These are phyloP conservation scores for Xylaria sp. DNA, from an alignment of 2,329 filamentous ascomycete species.

Conservation along the genomic window DNA sequence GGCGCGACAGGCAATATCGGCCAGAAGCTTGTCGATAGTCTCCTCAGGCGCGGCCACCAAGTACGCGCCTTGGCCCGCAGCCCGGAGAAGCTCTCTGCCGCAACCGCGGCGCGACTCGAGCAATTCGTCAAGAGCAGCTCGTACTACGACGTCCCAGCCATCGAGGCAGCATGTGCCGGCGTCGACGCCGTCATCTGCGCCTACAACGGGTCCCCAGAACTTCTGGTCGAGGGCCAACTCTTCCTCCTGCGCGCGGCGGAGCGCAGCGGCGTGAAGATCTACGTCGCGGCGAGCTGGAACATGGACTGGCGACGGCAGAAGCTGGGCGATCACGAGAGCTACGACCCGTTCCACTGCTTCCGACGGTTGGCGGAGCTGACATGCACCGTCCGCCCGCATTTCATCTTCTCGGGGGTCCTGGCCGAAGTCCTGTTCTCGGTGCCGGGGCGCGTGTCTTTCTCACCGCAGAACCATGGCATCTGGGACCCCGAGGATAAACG, in stretches of 20 bases:
- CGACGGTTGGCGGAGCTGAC: slow-evolving; percentile 47
- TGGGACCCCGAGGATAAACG: slow-evolving; percentile 37
- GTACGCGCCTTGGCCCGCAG: slow-evolving; percentile 52
- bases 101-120: slow-evolving; percentile 43
- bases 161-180: slow-evolving; percentile 49
- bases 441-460: slow-evolving; percentile 35
- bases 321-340: slow-evolving; percentile 49
- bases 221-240: slow-evolving; percentile 51
- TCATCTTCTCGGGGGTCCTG: slow-evolving; percentile 47
- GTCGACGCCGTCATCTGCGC: slow-evolving; percentile 53
- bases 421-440: slow-evolving; percentile 45
- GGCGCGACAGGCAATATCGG: slow-evolving; percentile 53
- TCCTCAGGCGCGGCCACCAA: slow-evolving; percentile 47
- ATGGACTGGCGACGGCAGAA: slow-evolving; percentile 37
- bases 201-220: slow-evolving; percentile 44
- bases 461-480: slow-evolving; percentile 33
- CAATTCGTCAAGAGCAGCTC: slow-evolving; percentile 42
- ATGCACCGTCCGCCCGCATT: slow-evolving; percentile 43
- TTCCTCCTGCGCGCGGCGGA: slow-evolving; percentile 53
- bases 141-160: slow-evolving; percentile 48
- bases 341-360: slow-evolving; percentile 52
- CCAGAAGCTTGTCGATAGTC: slow-evolving; percentile 44
- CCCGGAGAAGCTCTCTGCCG: slow-evolving; percentile 45
- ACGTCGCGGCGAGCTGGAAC: slow-evolving; percentile 39
- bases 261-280: slow-evolving; percentile 48